Conservation (phyloP, 306 rosid species). For the Hippophae gyantsensis region DNA sequence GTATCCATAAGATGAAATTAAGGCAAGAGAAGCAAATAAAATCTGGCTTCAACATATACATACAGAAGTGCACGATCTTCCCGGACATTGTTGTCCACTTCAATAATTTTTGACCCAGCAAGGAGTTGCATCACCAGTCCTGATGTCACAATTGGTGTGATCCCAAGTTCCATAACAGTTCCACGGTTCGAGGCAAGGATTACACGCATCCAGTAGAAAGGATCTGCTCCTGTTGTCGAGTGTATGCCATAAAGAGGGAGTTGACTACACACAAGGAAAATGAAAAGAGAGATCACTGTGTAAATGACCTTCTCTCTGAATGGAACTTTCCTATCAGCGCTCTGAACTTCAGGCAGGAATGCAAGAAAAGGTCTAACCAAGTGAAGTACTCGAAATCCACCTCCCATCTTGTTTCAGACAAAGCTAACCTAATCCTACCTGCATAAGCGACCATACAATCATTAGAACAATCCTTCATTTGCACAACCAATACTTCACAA, state of each 20-base stretch:
- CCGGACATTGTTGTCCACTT: constrained; percentile 83
- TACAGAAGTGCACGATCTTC: constrained; percentile 87
- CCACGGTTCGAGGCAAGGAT: constrained; percentile 92
- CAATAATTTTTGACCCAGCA: constrained; percentile 81
- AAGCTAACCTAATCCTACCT: constrained; percentile 4
- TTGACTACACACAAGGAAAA: constrained; percentile 90
- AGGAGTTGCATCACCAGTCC: constrained; percentile 90
- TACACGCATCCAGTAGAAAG: constrained; percentile 93
- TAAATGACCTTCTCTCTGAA: constrained; percentile 79
- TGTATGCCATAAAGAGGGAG: constrained; percentile 91
- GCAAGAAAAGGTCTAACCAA: constrained; percentile 72
- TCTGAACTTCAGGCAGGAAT: constrained; percentile 72
- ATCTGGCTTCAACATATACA: constrained; percentile 12
- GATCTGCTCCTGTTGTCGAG: constrained; percentile 88
- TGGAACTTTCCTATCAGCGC: constrained; percentile 62
- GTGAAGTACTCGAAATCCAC: constrained; percentile 79
- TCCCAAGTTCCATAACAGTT: constrained; percentile 95
- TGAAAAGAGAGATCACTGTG: constrained; percentile 58
- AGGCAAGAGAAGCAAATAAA: no score
- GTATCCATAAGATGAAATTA: no score
- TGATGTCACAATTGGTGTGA: constrained; percentile 87
- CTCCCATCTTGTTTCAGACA: constrained; percentile 45
- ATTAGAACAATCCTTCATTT: no score
- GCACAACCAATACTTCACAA: no score
- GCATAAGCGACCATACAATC: no score